These are phyloP conservation scores for Amphichorda felina DNA, from an alignment of 2,329 filamentous ascomycete genomes.

Conservation along the genomic window DNA sequence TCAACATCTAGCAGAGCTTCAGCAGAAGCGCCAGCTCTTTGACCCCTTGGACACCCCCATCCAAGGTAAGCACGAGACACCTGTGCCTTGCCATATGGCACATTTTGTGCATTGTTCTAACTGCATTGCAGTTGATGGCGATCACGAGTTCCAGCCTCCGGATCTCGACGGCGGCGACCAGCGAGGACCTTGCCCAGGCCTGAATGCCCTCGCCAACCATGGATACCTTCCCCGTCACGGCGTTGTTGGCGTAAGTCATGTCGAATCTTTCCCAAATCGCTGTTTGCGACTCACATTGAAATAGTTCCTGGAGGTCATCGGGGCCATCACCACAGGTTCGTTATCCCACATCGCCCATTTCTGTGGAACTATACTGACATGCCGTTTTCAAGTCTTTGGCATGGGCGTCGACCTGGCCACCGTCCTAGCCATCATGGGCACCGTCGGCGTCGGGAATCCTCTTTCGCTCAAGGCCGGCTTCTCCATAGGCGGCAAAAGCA, in stretches of 20 bases:
- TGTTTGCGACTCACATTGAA: background rate
- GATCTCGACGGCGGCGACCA: constrained; percentile 13
- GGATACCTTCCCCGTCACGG: constrained; percentile 17
- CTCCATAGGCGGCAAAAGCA: constrained; percentile 35
- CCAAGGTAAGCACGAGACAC: constrained; percentile 4
- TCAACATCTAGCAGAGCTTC: constrained; percentile 4
- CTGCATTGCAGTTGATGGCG: constrained; percentile 5
- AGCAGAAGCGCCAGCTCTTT: constrained; percentile 8
- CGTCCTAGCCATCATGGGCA: constrained; percentile 29
- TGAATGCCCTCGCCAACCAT: constrained; percentile 24
- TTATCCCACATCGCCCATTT: too few relatives aligned
- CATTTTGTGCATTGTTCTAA: background rate
- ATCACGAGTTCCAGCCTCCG: constrained; percentile 13
- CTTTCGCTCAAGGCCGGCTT: constrained; percentile 33
- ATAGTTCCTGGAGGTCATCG: constrained; percentile 6
- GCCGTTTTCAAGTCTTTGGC: constrained; percentile 22
- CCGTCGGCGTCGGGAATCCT: constrained; percentile 33
- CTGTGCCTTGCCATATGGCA: too few relatives aligned
- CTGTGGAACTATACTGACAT: background rate
- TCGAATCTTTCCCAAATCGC: background rate
- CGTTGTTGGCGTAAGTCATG: constrained; percentile 8
- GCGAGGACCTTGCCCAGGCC: constrained; percentile 17
- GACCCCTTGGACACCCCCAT: constrained; percentile 8
- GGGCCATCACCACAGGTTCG: constrained; percentile 4
- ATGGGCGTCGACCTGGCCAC: constrained; percentile 30